Conservation (phyloP, 1,284 basidiomycete species). For the Porogramme epimiltina region DNA sequence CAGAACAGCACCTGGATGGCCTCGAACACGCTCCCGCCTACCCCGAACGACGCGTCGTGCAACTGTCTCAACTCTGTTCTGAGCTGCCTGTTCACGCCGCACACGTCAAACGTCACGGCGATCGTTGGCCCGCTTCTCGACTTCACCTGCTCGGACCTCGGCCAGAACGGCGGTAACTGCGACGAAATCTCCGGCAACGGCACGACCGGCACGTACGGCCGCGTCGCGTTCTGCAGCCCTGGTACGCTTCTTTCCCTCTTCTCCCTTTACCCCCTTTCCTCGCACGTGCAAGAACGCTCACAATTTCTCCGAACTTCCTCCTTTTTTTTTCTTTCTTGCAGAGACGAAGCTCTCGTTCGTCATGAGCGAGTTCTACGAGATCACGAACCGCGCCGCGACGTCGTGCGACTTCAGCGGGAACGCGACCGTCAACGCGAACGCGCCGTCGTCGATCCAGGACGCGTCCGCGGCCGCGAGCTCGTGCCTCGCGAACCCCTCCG, state of each 20-base stretch:
- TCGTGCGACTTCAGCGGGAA: slow-evolving; percentile 84
- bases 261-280: not conserved
- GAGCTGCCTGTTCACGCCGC: slow-evolving; percentile 71
- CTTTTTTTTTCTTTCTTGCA: slow-evolving; percentile 36
- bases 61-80: slow-evolving; percentile 70
- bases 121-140: slow-evolving; percentile 73
- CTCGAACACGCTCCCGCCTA: slow-evolving; percentile 75
- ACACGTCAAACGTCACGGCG: slow-evolving; percentile 62
- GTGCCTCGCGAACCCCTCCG: slow-evolving; percentile 70
- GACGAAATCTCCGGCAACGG: slow-evolving; percentile 75
- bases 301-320: slow-evolving; percentile 7
- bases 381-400: slow-evolving; percentile 54
- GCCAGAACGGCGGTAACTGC: slow-evolving; percentile 62
- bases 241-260: slow-evolving; percentile 38
- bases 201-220: slow-evolving; percentile 73
- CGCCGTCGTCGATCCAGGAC: slow-evolving; percentile 53
- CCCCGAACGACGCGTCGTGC: slow-evolving; percentile 82
- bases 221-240: slow-evolving; percentile 74
- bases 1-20: slow-evolving; percentile 63
- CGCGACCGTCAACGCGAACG: slow-evolving; percentile 70
- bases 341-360: slow-evolving; percentile 82
- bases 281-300: too few relatives aligned
- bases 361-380: slow-evolving; percentile 81
- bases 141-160: slow-evolving; percentile 73
- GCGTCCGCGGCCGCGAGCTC: slow-evolving; percentile 65